phyloP scores from a whole-genome alignment of 148 eudicot species.

The Camellia sinensis region DNA sequence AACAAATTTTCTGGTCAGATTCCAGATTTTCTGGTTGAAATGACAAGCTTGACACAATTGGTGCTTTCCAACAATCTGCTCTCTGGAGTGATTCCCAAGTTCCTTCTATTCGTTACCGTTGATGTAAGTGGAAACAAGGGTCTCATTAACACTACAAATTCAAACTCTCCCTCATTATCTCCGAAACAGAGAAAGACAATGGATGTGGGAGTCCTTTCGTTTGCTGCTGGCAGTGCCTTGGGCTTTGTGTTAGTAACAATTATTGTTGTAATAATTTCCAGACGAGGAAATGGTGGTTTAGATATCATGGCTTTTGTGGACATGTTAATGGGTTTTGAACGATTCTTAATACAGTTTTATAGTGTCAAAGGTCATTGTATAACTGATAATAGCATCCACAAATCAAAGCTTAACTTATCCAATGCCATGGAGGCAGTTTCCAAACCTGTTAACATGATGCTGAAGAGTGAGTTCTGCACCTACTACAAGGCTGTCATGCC shows the following conservation, averaged over 20 bases:
- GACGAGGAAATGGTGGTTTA: too few species aligned
- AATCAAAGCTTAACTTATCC: slow-evolving; percentile 47
- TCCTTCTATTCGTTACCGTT: slow-evolving; percentile 25
- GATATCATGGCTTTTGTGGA: neutral
- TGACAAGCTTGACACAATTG: slow-evolving; percentile 45
- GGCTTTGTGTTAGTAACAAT: too few species aligned
- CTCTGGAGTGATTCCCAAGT: slow-evolving; percentile 51
- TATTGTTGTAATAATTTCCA: too few species aligned
- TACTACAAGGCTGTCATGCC: slow-evolving; percentile 32
- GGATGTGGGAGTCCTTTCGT: neutral
- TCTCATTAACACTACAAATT: slow-evolving; percentile 36
- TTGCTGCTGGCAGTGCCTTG: neutral
- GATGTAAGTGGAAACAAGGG: slow-evolving; percentile 37
- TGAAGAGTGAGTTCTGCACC: slow-evolving; percentile 57
- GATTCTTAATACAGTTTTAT: neutral
- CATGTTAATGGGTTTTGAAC: neutral
- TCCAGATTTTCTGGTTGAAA: slow-evolving; percentile 31
- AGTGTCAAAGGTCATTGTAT: neutral
- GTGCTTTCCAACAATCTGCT: slow-evolving; percentile 62
- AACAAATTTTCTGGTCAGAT: slow-evolving; percentile 59
- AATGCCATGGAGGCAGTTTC: slow-evolving; percentile 64
- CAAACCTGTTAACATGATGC: slow-evolving; percentile 35
- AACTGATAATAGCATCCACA: neutral
- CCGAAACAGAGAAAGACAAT: neutral
- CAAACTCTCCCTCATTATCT: slow-evolving; percentile 31